Percentiles rank a stretch among this genome's conserved stretches.
phyloP scores from a whole-genome alignment of 202 grass and related monocot genomes.

The Thinopyrum obtusiflorum region DNA sequence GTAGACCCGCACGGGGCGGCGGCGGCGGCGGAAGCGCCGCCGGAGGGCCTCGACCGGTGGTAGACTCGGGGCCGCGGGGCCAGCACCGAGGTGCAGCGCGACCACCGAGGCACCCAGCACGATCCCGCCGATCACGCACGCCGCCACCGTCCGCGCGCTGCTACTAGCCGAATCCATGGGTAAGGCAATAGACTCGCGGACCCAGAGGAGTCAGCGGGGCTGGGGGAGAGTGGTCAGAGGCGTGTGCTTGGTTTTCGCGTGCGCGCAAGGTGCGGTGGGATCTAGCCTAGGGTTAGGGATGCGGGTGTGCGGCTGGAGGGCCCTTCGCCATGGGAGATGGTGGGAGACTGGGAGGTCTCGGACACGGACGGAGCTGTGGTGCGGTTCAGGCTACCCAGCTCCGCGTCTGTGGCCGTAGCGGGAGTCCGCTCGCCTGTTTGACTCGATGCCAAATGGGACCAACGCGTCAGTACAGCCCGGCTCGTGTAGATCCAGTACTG shows the following conservation, averaged over 20 bases:
- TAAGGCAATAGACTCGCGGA: not conserved
- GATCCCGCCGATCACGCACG: conserved; percentile 56
- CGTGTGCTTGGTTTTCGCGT: not conserved
- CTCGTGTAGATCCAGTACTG: not conserved
- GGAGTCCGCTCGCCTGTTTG: not conserved
- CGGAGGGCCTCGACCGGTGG: conserved; percentile 18
- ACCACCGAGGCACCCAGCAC: conserved; percentile 52
- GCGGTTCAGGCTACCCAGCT: not conserved
- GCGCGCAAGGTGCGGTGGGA: not conserved
- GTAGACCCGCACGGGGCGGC: conserved; percentile 65
- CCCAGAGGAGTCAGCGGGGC: not conserved
- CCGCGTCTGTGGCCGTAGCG: not conserved
- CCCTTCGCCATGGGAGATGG: conserved; percentile 9
- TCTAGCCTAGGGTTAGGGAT: conserved; percentile 16
- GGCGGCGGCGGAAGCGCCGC: conserved; percentile 13
- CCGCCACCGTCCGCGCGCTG: conserved; percentile 43
- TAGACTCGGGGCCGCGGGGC: not conserved
- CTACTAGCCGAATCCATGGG: conserved; percentile 15
- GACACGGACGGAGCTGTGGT: not conserved
- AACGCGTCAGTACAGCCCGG: not conserved
- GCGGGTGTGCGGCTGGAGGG: conserved; percentile 1
- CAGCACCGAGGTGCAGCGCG: conserved; percentile 39
- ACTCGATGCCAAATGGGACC: conserved; percentile 1
- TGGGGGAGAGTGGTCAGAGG: not conserved
- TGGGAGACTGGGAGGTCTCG: conserved; percentile 6